A percentile compares a stretch with the other conserved stretches of the same genome.
Evolutionary conservation across 164 flowering plant genomes (phyloP).

Genomic region (Macadamia tetraphylla): DNA sequence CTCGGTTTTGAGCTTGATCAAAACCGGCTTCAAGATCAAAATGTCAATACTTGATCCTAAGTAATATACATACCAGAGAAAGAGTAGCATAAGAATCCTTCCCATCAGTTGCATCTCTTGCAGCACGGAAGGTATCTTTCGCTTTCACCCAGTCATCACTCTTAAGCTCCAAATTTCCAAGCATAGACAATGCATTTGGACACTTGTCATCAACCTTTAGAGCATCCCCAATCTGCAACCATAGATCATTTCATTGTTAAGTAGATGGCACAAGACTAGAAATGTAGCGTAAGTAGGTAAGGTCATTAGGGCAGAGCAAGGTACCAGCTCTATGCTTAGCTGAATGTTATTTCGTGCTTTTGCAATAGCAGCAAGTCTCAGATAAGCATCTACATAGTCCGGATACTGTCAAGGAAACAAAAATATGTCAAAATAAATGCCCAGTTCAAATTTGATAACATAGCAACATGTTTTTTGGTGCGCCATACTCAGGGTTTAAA

Average conservation of each 20-base stretch:
- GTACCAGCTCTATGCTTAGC: constrained; percentile 85
- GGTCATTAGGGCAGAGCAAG: constrained; percentile 4
- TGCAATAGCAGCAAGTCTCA: constrained; percentile 94
- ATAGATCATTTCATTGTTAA: constrained; percentile 8
- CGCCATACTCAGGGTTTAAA: too few species aligned
- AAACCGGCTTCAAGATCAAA: too few species aligned
- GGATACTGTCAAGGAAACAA: constrained; percentile 58
- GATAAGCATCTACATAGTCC: constrained; percentile 80
- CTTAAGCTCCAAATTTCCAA: constrained; percentile 89
- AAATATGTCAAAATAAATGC: neutral
- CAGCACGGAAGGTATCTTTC: constrained; percentile 86
- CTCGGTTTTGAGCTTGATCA: too few species aligned
- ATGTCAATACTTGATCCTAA: neutral
- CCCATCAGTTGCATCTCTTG: constrained; percentile 82
- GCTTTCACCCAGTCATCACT: constrained; percentile 99
- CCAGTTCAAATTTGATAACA: too few species aligned
- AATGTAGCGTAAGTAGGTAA: neutral
- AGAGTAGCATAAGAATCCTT: constrained; percentile 88
- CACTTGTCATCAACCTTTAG: constrained; percentile 82
- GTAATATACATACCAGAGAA: constrained; percentile 56
- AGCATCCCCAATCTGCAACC: constrained; percentile 68
- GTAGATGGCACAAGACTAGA: neutral
- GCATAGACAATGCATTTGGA: constrained; percentile 84
- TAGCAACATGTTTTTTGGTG: too few species aligned
- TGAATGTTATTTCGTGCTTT: constrained; percentile 80